Percentiles rank a stretch among this genome's conserved stretches.
These are phyloP conservation scores for Cyclanthera cordifolia DNA, from an alignment of 306 rosid species.

Conservation along the genomic window DNA sequence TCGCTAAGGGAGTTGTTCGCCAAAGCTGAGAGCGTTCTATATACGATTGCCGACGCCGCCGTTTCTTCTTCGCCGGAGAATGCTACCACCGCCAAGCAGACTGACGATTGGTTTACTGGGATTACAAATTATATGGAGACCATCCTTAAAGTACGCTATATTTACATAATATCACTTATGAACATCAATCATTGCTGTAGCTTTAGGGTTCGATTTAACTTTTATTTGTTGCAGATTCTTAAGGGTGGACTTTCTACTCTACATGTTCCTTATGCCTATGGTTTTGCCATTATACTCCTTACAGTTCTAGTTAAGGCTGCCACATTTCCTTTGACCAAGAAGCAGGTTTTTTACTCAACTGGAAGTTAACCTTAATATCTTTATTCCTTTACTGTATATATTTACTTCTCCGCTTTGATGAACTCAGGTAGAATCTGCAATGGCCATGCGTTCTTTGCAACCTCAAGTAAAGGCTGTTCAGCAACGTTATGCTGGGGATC, in stretches of 20 bases:
- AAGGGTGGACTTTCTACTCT: conserved; percentile 70
- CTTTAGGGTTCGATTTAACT: background rate
- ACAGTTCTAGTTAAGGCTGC: conserved; percentile 76
- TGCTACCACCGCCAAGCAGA: conserved; percentile 37
- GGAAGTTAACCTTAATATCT: background rate
- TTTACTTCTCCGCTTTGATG: conserved; percentile 6
- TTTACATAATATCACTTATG: background rate
- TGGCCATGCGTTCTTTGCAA: conserved; percentile 87
- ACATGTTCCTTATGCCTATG: conserved; percentile 86
- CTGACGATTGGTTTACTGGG: conserved; percentile 80
- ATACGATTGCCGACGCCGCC: conserved; percentile 83
- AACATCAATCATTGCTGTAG: background rate
- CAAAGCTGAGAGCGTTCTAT: conserved; percentile 63
- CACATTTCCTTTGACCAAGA: conserved; percentile 76
- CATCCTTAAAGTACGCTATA: conserved; percentile 47
- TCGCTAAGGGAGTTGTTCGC: conserved; percentile 36
- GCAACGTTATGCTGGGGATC: conserved; percentile 75
- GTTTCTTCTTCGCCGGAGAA: conserved; percentile 51
- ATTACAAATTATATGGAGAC: conserved; percentile 68
- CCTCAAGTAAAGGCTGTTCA: conserved; percentile 86
- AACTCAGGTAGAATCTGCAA: conserved; percentile 75
- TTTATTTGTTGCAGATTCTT: conserved; percentile 40
- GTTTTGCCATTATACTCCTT: conserved; percentile 86
- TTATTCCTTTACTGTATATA: background rate
- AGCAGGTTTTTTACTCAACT: conserved; percentile 42